Percentiles rank a stretch among this genome's conserved stretches.
Conservation (phyloP, 2,329 filamentous ascomycete species). For the Colletotrichum higginsianum region DNA sequence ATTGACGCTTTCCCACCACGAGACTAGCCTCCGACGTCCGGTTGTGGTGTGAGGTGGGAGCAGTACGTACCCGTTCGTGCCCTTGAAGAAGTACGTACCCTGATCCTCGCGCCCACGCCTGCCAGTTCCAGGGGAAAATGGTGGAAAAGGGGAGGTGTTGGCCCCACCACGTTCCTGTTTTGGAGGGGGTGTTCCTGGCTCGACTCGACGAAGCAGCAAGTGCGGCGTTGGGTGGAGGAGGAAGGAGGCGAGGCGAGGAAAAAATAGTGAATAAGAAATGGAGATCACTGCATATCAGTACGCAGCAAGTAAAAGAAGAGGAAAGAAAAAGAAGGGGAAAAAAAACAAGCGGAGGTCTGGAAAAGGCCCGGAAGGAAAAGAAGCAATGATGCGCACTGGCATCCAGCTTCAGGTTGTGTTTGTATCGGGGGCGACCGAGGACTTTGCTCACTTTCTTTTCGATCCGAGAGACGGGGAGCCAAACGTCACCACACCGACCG, state of each 20-base stretch:
- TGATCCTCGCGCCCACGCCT: slow-evolving; percentile 6
- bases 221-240: not conserved
- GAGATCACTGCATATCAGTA: not conserved
- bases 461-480: slow-evolving; percentile 9
- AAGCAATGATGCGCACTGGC: slow-evolving; percentile 14
- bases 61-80: not conserved
- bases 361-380: not conserved
- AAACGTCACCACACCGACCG: not conserved
- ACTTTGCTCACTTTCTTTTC: not conserved
- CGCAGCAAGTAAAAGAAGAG: no score
- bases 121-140: not conserved
- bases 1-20: slow-evolving; percentile 20
- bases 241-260: not conserved
- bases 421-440: not conserved
- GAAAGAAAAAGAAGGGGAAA: not conserved
- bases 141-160: not conserved
- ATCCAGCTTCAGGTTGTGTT: slow-evolving; percentile 11
- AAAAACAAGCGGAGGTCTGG: not conserved
- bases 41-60: no score
- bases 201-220: not conserved
- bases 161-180: slow-evolving; percentile 4
- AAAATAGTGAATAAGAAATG: not conserved
- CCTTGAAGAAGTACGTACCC: not conserved
- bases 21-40: slow-evolving; percentile 25
- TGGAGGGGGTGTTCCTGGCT: not conserved